These are phyloP conservation scores for Annulohypoxylon maeteangense DNA, from an alignment of 495 filamentous ascomycete species.

Conservation along the genomic window DNA sequence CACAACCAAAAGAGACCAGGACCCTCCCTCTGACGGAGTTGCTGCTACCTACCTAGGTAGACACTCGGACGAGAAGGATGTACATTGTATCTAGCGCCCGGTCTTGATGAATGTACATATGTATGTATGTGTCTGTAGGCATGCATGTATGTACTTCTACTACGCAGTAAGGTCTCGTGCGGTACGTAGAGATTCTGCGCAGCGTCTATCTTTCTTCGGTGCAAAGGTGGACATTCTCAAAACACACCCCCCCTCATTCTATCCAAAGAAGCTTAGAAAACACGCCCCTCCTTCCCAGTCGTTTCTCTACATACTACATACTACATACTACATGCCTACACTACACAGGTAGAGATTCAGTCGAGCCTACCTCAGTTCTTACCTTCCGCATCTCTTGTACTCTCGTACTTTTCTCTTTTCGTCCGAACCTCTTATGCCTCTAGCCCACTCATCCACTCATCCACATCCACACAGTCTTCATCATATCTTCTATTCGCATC, in stretches of 20 bases:
- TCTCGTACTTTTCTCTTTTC: conserved; percentile 40
- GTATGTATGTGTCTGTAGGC: not conserved
- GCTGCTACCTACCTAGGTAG: not conserved
- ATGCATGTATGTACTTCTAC: not conserved
- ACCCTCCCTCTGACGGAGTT: conserved; percentile 1
- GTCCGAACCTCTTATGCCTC: conserved; percentile 36
- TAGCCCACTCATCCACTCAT: not conserved
- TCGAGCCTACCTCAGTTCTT: conserved; percentile 19
- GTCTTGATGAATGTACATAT: conserved; percentile 13
- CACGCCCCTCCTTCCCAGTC: conserved; percentile 28
- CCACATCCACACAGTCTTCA: conserved; percentile 7
- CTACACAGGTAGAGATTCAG: not conserved
- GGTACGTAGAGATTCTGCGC: conserved; percentile 6
- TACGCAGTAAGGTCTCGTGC: not conserved
- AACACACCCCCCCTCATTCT: conserved; percentile 29
- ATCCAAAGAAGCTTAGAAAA: conserved; percentile 10
- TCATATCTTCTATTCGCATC: conserved; percentile 34
- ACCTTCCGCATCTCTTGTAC: conserved; percentile 18
- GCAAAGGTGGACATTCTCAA: conserved; percentile 37
- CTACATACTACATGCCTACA: not conserved
- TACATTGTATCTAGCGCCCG: conserved; percentile 13
- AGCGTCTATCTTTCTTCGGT: conserved; percentile 36
- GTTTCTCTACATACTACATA: not conserved
- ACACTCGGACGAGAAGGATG: conserved; percentile 17
- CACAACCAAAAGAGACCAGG: conserved; percentile 8